These are phyloP conservation scores for Arthrinium phaeospermum DNA, from an alignment of 2,329 filamentous ascomycete genomes.

Conservation along the genomic window DNA sequence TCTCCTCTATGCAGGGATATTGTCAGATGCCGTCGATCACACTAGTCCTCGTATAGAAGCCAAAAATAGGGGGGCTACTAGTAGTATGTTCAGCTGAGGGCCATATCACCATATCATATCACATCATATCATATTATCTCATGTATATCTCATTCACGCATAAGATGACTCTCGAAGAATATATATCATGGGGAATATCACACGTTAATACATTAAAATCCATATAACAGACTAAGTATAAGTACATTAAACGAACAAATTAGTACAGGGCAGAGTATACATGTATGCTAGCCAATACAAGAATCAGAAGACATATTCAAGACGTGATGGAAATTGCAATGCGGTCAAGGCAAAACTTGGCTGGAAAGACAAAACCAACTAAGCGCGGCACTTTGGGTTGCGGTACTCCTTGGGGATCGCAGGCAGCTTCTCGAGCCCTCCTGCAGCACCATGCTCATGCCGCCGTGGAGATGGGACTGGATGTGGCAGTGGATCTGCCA, in stretches of 20 bases:
- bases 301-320: neutral
- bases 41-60: neutral
- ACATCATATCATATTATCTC: neutral
- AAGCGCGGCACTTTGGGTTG: neutral
- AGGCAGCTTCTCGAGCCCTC: conserved; percentile 52
- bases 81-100: neutral
- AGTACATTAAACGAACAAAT: neutral
- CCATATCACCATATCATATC: neutral
- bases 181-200: neutral
- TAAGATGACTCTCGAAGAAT: neutral
- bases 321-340: neutral
- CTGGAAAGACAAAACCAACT: neutral
- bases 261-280: neutral
- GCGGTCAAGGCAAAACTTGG: neutral
- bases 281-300: neutral
- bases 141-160: neutral
- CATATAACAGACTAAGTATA: neutral
- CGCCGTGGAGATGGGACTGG: conserved; percentile 57
- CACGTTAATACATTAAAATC: neutral
- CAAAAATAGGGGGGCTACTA: neutral
- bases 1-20: neutral
- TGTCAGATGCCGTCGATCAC: neutral
- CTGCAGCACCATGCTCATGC: conserved; percentile 60
- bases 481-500: conserved; percentile 65
- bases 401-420: conserved; percentile 44